These are phyloP conservation scores for Russula compacta DNA, from an alignment of 768 basidiomycete species.

Conservation along the genomic window DNA sequence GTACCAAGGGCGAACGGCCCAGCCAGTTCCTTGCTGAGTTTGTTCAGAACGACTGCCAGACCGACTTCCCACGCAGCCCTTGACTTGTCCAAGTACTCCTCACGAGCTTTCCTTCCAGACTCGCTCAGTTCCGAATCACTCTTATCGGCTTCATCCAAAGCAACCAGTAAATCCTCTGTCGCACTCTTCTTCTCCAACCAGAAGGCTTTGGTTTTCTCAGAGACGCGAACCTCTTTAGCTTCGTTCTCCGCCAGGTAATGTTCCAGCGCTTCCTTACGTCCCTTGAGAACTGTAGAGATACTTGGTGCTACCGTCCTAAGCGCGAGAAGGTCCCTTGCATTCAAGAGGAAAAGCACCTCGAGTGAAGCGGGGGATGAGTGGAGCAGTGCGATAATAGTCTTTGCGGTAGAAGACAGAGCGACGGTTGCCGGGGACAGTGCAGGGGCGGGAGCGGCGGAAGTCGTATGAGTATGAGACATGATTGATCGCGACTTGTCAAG, in stretches of 20 bases:
- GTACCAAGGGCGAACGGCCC: conserved; percentile 59
- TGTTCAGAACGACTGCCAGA: conserved; percentile 37
- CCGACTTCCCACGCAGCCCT: conserved; percentile 44
- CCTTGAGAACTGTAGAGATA: conserved; percentile 34
- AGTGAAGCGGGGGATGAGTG: conserved; percentile 60
- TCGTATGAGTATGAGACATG: conserved; percentile 58
- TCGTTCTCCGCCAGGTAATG: conserved; percentile 45
- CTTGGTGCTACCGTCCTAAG: conserved; percentile 40
- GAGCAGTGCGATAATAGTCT: conserved; percentile 43
- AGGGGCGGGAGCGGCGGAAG: conserved; percentile 65
- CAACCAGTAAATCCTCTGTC: conserved; percentile 35
- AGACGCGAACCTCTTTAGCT: conserved; percentile 38
- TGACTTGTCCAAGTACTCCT: conserved; percentile 43
- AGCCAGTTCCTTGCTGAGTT: conserved; percentile 47
- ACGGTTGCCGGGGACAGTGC: conserved; percentile 73
- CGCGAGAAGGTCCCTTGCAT: conserved; percentile 48
- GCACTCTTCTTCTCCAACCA: conserved; percentile 50
- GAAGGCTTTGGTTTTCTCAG: conserved; percentile 51
- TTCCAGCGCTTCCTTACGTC: conserved; percentile 42
- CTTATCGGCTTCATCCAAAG: conserved; percentile 39
- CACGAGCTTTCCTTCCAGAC: conserved; percentile 33
- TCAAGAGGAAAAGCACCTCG: conserved; percentile 45
- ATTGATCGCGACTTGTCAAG: conserved; percentile 75
- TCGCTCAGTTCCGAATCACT: conserved; percentile 31
- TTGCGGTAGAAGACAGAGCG: conserved; percentile 43